A percentile compares a stretch with the other conserved stretches of the same genome.
Evolutionary conservation across 2,329 filamentous ascomycete species (phyloP).

Genomic region (Alternaria brassicicola): DNA sequence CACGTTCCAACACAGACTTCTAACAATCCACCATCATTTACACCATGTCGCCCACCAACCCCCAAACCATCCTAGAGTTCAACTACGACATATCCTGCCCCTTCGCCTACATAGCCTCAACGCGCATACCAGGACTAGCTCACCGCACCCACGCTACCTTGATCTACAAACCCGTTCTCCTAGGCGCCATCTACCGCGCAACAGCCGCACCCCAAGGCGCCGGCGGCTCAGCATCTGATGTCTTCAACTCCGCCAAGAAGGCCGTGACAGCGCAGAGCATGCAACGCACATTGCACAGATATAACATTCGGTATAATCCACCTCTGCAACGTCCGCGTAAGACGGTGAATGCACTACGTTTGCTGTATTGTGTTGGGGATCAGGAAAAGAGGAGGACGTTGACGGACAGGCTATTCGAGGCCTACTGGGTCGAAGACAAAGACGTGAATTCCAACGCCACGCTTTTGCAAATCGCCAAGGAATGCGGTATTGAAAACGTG

Average conservation of each 20-base stretch:
- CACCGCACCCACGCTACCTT: constrained; percentile 33
- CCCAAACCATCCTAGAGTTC: constrained; percentile 28
- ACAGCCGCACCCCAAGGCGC: constrained; percentile 47
- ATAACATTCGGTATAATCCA: constrained; percentile 39
- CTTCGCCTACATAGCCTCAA: constrained; percentile 49
- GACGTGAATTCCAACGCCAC: constrained; percentile 33
- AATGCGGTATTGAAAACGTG: constrained; percentile 31
- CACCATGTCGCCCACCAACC: neutral
- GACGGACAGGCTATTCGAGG: constrained; percentile 35
- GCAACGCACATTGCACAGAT: constrained; percentile 38
- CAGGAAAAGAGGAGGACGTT: constrained; percentile 25
- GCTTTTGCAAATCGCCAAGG: constrained; percentile 31
- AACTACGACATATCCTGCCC: constrained; percentile 47
- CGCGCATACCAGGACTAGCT: constrained; percentile 39
- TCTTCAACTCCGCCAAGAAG: constrained; percentile 45
- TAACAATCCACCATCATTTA: neutral
- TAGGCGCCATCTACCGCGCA: constrained; percentile 46
- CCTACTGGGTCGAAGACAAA: constrained; percentile 43
- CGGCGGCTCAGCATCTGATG: constrained; percentile 43
- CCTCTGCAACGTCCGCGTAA: constrained; percentile 43
- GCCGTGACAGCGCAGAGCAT: constrained; percentile 36
- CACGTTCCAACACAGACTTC: neutral
- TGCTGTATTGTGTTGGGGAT: constrained; percentile 33
- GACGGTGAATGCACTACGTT: constrained; percentile 40
- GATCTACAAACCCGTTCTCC: constrained; percentile 38